A percentile compares a stretch with the other conserved stretches of the same genome.
Evolutionary conservation across 495 filamentous ascomycete species (phyloP).

Genomic region (Neurospora sp.): DNA sequence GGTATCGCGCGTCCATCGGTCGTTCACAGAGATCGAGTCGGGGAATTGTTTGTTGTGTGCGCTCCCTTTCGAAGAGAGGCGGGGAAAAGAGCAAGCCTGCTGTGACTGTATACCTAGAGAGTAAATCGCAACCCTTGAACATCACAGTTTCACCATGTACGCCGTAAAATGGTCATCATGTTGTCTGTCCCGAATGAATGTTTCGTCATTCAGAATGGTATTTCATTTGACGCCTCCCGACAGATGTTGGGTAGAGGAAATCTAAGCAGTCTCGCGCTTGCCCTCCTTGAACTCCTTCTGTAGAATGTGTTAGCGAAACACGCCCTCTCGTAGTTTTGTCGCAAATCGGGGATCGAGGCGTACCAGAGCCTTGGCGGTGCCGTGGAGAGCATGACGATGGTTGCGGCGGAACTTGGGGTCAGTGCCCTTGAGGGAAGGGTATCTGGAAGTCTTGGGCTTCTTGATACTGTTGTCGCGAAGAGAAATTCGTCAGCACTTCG

Average conservation of each 20-base stretch:
- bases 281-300: slow-evolving; percentile 98
- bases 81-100: neutral
- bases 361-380: slow-evolving; percentile 96
- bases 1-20: neutral
- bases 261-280: slow-evolving; percentile 84
- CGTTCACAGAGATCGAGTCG: neutral
- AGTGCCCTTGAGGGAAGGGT: slow-evolving; percentile 96
- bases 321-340: neutral
- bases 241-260: slow-evolving; percentile 13
- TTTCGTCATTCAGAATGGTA: slow-evolving; percentile 21
- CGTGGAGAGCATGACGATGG: slow-evolving; percentile 97
- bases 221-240: slow-evolving; percentile 14
- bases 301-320: slow-evolving; percentile 37
- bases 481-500: slow-evolving; percentile 8
- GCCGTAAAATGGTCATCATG: neutral
- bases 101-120: neutral
- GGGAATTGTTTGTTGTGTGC: neutral
- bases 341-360: slow-evolving; percentile 26
- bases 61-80: neutral
- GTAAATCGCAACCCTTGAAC: neutral
- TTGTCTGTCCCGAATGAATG: neutral
- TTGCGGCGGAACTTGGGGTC: slow-evolving; percentile 99
- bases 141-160: neutral
- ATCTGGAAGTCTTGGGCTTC: slow-evolving; percentile 98
- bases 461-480: slow-evolving; percentile 67